These are phyloP conservation scores for Tetradesmus lagerheimii DNA, from an alignment of 139 green algal genomes.

Conservation along the genomic window DNA sequence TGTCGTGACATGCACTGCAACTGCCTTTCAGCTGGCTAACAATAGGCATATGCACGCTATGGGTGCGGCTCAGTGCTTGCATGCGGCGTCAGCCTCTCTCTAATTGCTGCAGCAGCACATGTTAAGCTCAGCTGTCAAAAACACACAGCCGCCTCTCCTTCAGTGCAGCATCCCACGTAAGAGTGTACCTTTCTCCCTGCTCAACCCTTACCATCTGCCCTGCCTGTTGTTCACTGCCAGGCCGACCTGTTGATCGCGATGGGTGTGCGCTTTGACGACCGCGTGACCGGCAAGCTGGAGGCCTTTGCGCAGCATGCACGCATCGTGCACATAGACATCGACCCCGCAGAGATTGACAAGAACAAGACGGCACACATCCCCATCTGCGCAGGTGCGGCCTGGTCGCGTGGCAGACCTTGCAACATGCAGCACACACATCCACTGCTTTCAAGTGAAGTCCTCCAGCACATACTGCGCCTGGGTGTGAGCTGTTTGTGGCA, in stretches of 20 bases:
- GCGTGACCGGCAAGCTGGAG: conserved; percentile 98
- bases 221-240: not conserved
- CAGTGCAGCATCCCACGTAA: too few species aligned
- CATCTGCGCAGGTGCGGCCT: conserved; percentile 58
- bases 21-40: too few species aligned
- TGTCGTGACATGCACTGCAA: too few species aligned
- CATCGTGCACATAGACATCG: conserved; percentile 99
- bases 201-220: not conserved
- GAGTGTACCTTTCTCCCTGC: too few species aligned
- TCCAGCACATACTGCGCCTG: too few species aligned
- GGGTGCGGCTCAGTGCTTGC: too few species aligned
- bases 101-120: too few species aligned
- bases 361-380: conserved; percentile 97
- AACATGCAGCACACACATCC: not conserved
- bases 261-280: conserved; percentile 99
- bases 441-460: not conserved
- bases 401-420: not conserved
- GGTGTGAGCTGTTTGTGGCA: too few species aligned
- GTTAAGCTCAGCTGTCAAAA: too few species aligned
- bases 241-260: conserved; percentile 96
- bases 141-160: not conserved
- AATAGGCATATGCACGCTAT: too few species aligned
- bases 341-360: conserved; percentile 99
- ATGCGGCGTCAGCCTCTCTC: too few species aligned
- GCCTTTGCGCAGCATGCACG: conserved; percentile 89